Conservation (phyloP, 2,329 filamentous ascomycete species). For the Didymellaceae sp. region DNA sequence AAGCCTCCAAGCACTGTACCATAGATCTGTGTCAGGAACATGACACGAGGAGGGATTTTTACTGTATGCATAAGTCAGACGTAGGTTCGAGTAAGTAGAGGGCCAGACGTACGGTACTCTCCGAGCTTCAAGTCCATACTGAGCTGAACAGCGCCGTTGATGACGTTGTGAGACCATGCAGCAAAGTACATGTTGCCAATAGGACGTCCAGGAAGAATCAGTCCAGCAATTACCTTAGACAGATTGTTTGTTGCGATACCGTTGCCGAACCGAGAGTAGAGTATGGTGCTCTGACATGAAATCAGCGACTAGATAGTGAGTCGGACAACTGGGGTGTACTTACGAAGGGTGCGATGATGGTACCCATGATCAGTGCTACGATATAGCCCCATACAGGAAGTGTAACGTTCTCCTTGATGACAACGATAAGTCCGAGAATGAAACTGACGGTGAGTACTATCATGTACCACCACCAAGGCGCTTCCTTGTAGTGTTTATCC, state of each 20-base stretch:
- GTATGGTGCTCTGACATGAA: conserved; percentile 13
- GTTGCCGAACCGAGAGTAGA: conserved; percentile 23
- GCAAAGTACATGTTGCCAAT: conserved; percentile 28
- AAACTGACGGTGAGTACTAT: conserved; percentile 21
- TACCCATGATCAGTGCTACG: conserved; percentile 15
- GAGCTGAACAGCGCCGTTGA: conserved; percentile 18
- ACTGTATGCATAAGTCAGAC: not conserved
- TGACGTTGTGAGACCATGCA: conserved; percentile 24
- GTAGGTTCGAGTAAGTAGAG: not conserved
- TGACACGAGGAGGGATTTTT: conserved; percentile 24
- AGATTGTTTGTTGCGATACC: conserved; percentile 26
- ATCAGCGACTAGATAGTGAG: not conserved
- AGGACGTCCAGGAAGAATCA: conserved; percentile 20
- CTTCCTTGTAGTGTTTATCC: conserved; percentile 22
- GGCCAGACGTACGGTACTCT: conserved; percentile 16
- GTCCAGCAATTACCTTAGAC: conserved; percentile 23
- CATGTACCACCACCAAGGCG: conserved; percentile 25
- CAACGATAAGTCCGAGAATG: conserved; percentile 20
- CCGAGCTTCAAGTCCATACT: conserved; percentile 23
- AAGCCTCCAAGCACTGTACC: conserved; percentile 23
- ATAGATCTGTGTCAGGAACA: conserved; percentile 25
- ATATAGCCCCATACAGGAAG: conserved; percentile 23
- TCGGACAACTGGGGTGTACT: not conserved
- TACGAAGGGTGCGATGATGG: conserved; percentile 22
- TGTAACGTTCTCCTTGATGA: conserved; percentile 23